Evolutionary conservation across 495 filamentous ascomycete species (phyloP), one percentile per base, ranked within the genome.

Genomic region (Echria macrotheca): DNA sequence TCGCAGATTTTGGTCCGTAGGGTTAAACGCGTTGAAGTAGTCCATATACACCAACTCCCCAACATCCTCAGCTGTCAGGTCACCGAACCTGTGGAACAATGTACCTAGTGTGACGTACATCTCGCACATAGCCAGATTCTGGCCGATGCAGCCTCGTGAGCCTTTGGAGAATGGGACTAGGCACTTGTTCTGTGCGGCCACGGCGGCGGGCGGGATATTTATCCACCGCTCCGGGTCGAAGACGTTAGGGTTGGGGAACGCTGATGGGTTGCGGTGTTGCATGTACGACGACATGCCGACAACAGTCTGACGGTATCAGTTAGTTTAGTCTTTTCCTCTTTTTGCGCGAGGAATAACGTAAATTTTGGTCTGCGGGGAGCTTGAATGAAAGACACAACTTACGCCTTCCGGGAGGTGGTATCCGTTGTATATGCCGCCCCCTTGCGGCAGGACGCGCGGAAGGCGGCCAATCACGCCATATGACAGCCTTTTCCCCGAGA

Each of bases 121-220:
- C 38, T 41, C 38, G 38, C 38, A 41, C 38, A 41, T 41, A 23
- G 38, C 38, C 8, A 41, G 38, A 11, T 41, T 41, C 38, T 41
- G 38, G 19, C 38, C 38, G n/a, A 41, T 41, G 19, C 38, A 41
- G 19, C 38, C 38, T n/a, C 38, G 22, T 5, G 38, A 41, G 38
- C 38, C 38, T 5, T 22, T 2, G 2, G 38, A 41, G 19, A 41
- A 41, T 4, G 19, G 38, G n/a, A 41, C 38, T 23, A 41, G 38
- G 24, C 38, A 41, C 38, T 17, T n/a, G 9, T 21, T 24, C 38
- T 23, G 3, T 3, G 38, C 38, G 18, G 9, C 24, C 18, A 15
- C 14, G 19, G 19, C 19, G 7, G 22, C 38, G 18, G 38, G 38
- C 9, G 22, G 18, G 18, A 21, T 6, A 21, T 24, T 41, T 17